Base-by-base conservation (phyloP, 2,329 filamentous ascomycete genomes). In the Dichotomopilus funicola region DNA sequence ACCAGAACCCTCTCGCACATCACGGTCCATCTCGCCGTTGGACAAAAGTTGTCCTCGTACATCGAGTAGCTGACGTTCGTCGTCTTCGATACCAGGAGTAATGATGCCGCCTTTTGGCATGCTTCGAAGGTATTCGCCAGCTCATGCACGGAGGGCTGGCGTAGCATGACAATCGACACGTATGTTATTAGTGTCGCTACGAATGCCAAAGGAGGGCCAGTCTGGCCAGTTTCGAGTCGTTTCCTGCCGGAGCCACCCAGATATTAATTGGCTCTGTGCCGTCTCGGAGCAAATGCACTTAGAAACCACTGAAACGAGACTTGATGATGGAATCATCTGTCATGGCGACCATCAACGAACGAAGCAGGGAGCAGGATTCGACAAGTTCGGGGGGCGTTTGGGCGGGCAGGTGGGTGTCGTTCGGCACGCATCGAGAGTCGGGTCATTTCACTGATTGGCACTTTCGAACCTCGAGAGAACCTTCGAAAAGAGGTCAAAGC, bases 401-500 rank as follows among this genome's bases (percentile, higher is more conserved):
- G n/a, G n/a, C n/a, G n/a, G n/a, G n/a, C n/a, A n/a, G n/a, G n/a
- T n/a, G n/a, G n/a, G n/a, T 47, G 12, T 5, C n/a, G 1, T 12
- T 12, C 8, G 34, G 50, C 31, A 31, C 34, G 43, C 41, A 37
- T 34, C 5, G 40, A 27, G 47, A 19, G 19, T 9, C 38, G 49
- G 5, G 47, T 42, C 56, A 56, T 54, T 53, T 58, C 54, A n/a
- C 52, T 61, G 60, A 60, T 61, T 58, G 54, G 59, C 63, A 55
- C 58, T 56, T 64, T 62, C 57, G 62, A 63, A 63, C 54, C 53
- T 62, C 49, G 55, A 56, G 61, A 56, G 63, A 64, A 65, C 54
- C 59, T 64, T 65, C 61, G 49, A 63, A 51, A 61, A 53, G 59
- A 62, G 63, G 63, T 60, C 62, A 57, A 61, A 63, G 63, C 62